phyloP scores from a whole-genome alignment of 1,139 yeast species.

The Wickerhamiella infanticola region DNA sequence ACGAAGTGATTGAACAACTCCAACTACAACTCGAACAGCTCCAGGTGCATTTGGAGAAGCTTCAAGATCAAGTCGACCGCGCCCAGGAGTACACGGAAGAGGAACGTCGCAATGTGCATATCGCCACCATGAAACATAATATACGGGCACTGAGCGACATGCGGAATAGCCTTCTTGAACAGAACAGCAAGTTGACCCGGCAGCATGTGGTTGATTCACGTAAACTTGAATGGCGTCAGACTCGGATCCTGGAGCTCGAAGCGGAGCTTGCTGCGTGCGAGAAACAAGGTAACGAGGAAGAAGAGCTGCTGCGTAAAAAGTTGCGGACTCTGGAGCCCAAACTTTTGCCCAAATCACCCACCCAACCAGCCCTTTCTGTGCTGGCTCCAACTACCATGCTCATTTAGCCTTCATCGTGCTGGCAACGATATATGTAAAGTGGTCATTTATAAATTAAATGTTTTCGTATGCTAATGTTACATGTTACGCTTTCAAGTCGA shows the following conservation, averaged over 20 bases:
- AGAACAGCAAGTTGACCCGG: slow-evolving; percentile 30
- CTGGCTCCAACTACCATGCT: too few relatives aligned
- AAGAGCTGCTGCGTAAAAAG: slow-evolving; percentile 29
- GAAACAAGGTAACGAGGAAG: background rate
- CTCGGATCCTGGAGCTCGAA: slow-evolving; percentile 43
- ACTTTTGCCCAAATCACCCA: background rate
- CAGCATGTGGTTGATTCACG: slow-evolving; percentile 41
- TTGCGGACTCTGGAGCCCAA: background rate
- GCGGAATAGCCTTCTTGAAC: slow-evolving; percentile 32
- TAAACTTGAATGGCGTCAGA: slow-evolving; percentile 44
- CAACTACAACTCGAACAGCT: slow-evolving; percentile 29
- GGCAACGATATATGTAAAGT: too few relatives aligned
- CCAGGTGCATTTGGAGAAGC: slow-evolving; percentile 26
- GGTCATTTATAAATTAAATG: background rate
- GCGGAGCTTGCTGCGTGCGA: slow-evolving; percentile 29
- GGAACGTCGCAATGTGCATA: slow-evolving; percentile 23
- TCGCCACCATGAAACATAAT: slow-evolving; percentile 31
- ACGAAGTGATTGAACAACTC: slow-evolving; percentile 25
- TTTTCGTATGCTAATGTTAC: background rate
- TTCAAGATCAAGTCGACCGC: slow-evolving; percentile 18
- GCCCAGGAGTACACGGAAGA: slow-evolving; percentile 15
- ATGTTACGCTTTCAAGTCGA: background rate
- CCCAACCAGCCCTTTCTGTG: too few relatives aligned
- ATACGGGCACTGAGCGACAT: slow-evolving; percentile 31
- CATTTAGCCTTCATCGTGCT: too few relatives aligned